Conservation (phyloP, 495 filamentous ascomycete genomes). For the Hypoxylon trugodes region DNA sequence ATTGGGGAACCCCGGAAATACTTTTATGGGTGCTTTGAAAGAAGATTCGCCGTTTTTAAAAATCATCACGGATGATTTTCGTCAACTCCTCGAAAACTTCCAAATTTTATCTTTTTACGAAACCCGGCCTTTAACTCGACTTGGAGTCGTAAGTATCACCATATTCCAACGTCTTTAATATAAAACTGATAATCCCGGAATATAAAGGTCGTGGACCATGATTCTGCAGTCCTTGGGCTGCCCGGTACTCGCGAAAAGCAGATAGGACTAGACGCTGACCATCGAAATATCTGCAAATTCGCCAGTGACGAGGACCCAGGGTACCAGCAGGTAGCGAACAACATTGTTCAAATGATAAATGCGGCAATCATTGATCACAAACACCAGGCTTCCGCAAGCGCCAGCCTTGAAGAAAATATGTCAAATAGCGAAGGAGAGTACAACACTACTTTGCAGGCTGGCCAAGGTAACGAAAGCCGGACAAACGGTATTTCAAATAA, state of each 20-base stretch:
- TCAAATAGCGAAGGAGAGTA: background rate
- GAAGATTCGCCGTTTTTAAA: slow-evolving; percentile 28
- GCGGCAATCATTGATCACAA: background rate
- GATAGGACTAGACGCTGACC: slow-evolving; percentile 39
- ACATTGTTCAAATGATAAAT: slow-evolving; percentile 31
- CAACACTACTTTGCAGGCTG: slow-evolving; percentile 11
- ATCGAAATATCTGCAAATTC: slow-evolving; percentile 44
- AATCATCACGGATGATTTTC: slow-evolving; percentile 37
- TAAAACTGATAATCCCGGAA: slow-evolving; percentile 1
- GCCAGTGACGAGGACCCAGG: slow-evolving; percentile 31
- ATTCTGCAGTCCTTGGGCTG: slow-evolving; percentile 41
- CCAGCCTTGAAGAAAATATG: background rate
- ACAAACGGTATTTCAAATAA: slow-evolving; percentile 6
- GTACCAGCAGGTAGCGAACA: slow-evolving; percentile 40
- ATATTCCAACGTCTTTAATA: background rate
- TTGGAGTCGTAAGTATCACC: slow-evolving; percentile 19
- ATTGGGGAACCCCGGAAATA: slow-evolving; percentile 38
- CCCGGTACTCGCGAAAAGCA: slow-evolving; percentile 39
- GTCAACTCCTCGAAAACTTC: slow-evolving; percentile 38
- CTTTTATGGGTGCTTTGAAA: slow-evolving; percentile 37
- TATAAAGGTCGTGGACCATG: slow-evolving; percentile 41
- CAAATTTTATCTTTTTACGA: slow-evolving; percentile 45
- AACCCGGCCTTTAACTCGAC: slow-evolving; percentile 24
- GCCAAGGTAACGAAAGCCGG: background rate
- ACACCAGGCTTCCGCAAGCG: background rate